These are phyloP conservation scores for Lachnellula subtilissima DNA, from an alignment of 2,329 filamentous ascomycete species.

Conservation along the genomic window DNA sequence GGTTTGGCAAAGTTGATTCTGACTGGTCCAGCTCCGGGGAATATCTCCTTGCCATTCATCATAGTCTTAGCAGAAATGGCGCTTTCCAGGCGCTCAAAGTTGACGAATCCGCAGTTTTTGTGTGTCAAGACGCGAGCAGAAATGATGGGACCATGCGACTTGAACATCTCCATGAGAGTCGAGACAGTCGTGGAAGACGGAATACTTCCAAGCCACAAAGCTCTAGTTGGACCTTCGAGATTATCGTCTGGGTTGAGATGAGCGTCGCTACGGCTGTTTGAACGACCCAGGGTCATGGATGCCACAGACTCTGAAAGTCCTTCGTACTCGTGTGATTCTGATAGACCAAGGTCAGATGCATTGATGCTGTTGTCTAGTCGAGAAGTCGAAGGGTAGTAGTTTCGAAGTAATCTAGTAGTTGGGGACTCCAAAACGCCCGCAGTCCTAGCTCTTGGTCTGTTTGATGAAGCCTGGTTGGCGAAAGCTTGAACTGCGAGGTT, in stretches of 20 bases:
- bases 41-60: conserved; percentile 96
- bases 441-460: conserved; percentile 81
- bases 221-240: conserved; percentile 84
- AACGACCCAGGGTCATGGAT: conserved; percentile 66
- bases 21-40: conserved; percentile 90
- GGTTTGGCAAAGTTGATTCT: conserved; percentile 98
- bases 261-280: conserved; percentile 61
- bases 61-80: conserved; percentile 82
- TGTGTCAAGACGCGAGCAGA: conserved; percentile 92
- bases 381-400: conserved; percentile 71
- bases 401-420: conserved; percentile 50
- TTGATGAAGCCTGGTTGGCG: conserved; percentile 75
- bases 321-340: conserved; percentile 73
- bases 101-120: conserved; percentile 99
- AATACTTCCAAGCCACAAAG: conserved; percentile 95
- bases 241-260: conserved; percentile 74
- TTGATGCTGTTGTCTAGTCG: conserved; percentile 72
- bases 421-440: conserved; percentile 75
- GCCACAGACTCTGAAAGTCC: conserved; percentile 79
- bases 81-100: conserved; percentile 88
- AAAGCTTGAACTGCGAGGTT: conserved; percentile 92
- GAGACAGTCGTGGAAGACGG: conserved; percentile 95
- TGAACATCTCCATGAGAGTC: conserved; percentile 91
- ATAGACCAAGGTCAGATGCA: conserved; percentile 67
- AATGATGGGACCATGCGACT: conserved; percentile 83